phyloP scores from a whole-genome alignment of 1,284 basidiomycete genomes.

The Inonotus hispidus region DNA sequence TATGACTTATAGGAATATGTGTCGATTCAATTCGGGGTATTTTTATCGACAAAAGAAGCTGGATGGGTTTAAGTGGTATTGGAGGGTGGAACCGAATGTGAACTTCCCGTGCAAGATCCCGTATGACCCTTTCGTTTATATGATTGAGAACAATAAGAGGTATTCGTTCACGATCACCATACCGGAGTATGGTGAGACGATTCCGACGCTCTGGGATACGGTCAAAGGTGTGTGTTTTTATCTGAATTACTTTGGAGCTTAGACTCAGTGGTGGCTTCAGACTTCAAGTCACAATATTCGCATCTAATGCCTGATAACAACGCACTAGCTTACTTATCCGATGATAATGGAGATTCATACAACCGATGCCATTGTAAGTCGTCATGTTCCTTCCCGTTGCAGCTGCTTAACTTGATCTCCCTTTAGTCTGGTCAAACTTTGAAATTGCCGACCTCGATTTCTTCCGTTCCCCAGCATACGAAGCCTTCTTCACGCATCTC shows the following conservation, averaged over 20 bases:
- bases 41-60: conserved; percentile 46
- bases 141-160: conserved; percentile 66
- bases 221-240: conserved; percentile 38
- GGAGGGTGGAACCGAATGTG: conserved; percentile 68
- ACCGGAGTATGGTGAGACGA: conserved; percentile 71
- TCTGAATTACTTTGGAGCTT: not conserved
- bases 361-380: conserved; percentile 71
- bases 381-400: conserved; percentile 8
- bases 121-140: conserved; percentile 71
- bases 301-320: conserved; percentile 61
- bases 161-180: conserved; percentile 63
- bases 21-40: conserved; percentile 50
- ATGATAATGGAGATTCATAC: conserved; percentile 57
- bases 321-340: conserved; percentile 62
- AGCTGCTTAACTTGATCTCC: not conserved
- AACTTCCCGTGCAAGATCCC: conserved; percentile 71
- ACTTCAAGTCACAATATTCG: conserved; percentile 61
- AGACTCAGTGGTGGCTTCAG: conserved; percentile 28
- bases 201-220: conserved; percentile 67
- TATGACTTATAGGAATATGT: conserved; percentile 33
- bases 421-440: conserved; percentile 68
- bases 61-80: conserved; percentile 50
- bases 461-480: conserved; percentile 60
- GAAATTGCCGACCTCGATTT: conserved; percentile 69
- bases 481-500: conserved; percentile 66